Conservation (phyloP, 202 grass and related monocot genomes). For the Dendrocalamus latiflorus region DNA sequence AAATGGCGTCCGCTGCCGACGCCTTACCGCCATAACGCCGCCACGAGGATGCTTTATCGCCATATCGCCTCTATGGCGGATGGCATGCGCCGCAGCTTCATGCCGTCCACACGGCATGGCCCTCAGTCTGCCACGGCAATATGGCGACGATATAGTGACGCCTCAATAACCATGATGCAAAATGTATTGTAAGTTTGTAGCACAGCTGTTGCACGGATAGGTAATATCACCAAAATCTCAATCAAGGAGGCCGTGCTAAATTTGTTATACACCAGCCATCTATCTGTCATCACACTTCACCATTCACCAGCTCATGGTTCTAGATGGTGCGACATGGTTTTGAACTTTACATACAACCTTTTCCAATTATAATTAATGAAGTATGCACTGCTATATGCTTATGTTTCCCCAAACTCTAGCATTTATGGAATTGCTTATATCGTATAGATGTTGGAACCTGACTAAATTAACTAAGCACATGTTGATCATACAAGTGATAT, state of each 20-base stretch:
- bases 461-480: background rate
- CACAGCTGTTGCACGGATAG: background rate
- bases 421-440: background rate
- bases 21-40: no score
- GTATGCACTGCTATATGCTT: background rate
- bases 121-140: no score
- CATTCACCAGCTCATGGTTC: background rate
- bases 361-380: slow-evolving; percentile 12
- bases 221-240: slow-evolving; percentile 5
- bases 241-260: background rate
- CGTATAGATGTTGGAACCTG: slow-evolving; percentile 5
- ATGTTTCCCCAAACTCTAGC: background rate
- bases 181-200: background rate
- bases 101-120: no score
- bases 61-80: no score
- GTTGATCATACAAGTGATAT: background rate
- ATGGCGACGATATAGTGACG: no score
- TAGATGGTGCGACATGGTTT: background rate
- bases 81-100: no score
- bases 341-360: background rate
- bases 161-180: no score
- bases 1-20: no score
- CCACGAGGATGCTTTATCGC: no score
- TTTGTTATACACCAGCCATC: background rate
- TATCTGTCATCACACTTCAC: background rate